phyloP scores from a whole-genome alignment of 306 rosid genomes.

The Prosopis cineraria region DNA sequence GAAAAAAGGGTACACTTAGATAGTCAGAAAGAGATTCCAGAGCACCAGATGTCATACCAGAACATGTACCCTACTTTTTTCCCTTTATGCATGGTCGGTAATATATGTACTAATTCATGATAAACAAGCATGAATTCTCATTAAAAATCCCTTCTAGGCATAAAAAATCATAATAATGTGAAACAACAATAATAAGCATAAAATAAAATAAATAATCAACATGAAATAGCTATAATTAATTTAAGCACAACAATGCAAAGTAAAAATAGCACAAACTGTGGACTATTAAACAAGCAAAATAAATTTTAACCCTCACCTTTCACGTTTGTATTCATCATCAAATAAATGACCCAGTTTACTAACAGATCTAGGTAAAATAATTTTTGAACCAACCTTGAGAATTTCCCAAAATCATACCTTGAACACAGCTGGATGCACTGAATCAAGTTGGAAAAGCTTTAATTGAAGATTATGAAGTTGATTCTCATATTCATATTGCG shows the following conservation, averaged over 20 bases:
- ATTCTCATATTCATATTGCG: slow-evolving; percentile 79
- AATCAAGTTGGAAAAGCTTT: slow-evolving; percentile 69
- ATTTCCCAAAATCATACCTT: slow-evolving; percentile 63
- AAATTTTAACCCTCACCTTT: background rate
- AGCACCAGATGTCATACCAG: background rate
- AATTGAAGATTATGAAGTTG: slow-evolving; percentile 77
- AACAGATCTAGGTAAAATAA: too few species aligned
- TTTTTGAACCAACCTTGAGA: too few species aligned
- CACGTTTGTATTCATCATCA: slow-evolving; percentile 7
- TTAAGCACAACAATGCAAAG: slow-evolving; percentile 21
- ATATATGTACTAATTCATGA: background rate
- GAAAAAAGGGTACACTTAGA: slow-evolving; percentile 10
- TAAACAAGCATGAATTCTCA: background rate
- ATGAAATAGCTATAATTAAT: slow-evolving; percentile 4
- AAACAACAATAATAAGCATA: slow-evolving; percentile 3
- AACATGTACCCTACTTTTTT: background rate
- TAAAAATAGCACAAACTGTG: slow-evolving; percentile 4
- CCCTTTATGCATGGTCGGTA: background rate
- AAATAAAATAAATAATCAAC: slow-evolving; percentile 7
- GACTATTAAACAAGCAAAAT: slow-evolving; percentile 19
- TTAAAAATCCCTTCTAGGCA: background rate
- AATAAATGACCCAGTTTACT: too few species aligned
- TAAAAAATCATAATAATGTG: background rate
- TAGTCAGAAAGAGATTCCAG: background rate
- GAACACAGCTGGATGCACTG: slow-evolving; percentile 81